These are phyloP conservation scores for Cyberlindnera maclurae DNA, from an alignment of 805 yeast species.

Conservation along the genomic window DNA sequence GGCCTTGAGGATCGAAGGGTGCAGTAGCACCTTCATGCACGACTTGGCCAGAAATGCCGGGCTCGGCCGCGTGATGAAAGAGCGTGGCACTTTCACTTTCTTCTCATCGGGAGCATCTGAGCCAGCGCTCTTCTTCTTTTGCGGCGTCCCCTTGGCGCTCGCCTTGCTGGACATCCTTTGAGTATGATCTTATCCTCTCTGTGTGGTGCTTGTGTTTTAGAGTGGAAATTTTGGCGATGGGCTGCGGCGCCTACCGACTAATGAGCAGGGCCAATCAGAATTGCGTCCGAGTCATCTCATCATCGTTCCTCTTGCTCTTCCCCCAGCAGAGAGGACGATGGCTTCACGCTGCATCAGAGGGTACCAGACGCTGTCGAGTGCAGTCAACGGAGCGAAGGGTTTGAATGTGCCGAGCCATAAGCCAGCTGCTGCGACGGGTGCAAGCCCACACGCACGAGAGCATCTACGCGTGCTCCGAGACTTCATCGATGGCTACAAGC, in stretches of 20 bases:
- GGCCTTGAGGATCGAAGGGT: slow-evolving; percentile 38
- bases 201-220: no score
- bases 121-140: slow-evolving; percentile 19
- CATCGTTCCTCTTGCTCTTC: no score
- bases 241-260: not conserved
- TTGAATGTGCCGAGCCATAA: not conserved
- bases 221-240: not conserved
- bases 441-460: not conserved
- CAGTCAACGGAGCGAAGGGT: slow-evolving; percentile 1
- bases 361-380: slow-evolving; percentile 8
- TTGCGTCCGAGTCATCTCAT: not conserved
- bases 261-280: not conserved
- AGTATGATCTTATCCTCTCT: no score
- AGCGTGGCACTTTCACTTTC: slow-evolving; percentile 31
- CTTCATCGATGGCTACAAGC: slow-evolving; percentile 2
- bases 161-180: slow-evolving; percentile 12
- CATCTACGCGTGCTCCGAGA: not conserved
- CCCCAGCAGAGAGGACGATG: not conserved
- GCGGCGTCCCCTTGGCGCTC: slow-evolving; percentile 21
- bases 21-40: slow-evolving; percentile 32
- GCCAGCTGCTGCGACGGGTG: not conserved
- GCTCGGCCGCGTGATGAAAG: slow-evolving; percentile 33
- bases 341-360: not conserved
- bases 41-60: slow-evolving; percentile 25
- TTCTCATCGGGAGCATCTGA: slow-evolving; percentile 17